Evolutionary conservation across 257 asterid genomes (phyloP), one percentile per base, ranked within the genome.

Genomic region (Nicotiana tabacum): DNA sequence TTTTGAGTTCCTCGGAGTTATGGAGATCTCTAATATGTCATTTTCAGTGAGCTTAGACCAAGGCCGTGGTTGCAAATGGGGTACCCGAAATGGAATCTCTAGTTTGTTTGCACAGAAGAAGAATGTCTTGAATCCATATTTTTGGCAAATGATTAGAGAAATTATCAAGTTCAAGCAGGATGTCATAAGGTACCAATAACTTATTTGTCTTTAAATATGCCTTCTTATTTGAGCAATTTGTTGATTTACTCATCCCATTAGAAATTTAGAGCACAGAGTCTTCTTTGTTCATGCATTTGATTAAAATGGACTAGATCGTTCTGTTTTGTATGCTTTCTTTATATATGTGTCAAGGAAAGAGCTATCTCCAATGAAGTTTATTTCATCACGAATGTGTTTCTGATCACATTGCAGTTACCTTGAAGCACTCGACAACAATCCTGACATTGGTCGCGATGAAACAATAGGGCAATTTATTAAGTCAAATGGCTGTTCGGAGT

Each of bases 21-120:
- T 88, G 98, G 97, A 96, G 89, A 83, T 90, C 35, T 94, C 98
- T 1, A 95, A 94, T 62, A 94, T 96, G 98, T 96, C 99, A 9
- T 92, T 96, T 70, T 84, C 97, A 5, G 99, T 94, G 85, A 93
- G 98, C 91, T 90, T 96, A 84, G 97, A 94, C 82, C 70, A 90
- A 18, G 98, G 98, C 29, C 78, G 16, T 55, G 98, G 98, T 66
- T 93, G 91, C 27, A 97, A 96, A 35, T 96, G 99, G 99, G 97
- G 99, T 1, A 94, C 97, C 82, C 88, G 94, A 21, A 91, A 85
- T 79, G 94, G 97, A 6, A 12, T 94, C 0, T 89, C 98, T 13
- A 77, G 97, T 77, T 87, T 94, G 81, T 94, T 94, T 86, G 93
- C 98, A 0, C 97, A 96, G 85, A 94, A 94, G 93, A 94, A 76